Evolutionary conservation across 108 stramenopile genomes (phyloP).

Genomic region (Hondaea fermentalgiana): DNA sequence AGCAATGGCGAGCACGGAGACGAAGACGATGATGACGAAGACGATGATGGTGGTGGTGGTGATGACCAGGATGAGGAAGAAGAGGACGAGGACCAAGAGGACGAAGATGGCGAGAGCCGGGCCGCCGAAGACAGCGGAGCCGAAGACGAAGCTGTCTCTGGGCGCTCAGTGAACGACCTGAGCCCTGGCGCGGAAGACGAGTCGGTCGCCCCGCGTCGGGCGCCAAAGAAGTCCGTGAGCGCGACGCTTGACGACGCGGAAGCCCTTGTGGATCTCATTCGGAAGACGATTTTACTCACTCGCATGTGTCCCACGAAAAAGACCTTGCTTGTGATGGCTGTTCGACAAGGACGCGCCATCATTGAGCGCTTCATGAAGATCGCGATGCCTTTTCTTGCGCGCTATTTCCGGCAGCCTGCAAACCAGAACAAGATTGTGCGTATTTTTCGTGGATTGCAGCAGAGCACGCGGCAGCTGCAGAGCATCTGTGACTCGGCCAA

Average conservation of each 20-base stretch:
- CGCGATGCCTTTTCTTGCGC: background rate
- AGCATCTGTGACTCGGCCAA: constrained; percentile 10
- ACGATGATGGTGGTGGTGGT: background rate
- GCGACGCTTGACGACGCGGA: background rate
- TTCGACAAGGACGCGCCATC: background rate
- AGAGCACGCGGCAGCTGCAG: constrained; percentile 12
- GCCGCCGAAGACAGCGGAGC: background rate
- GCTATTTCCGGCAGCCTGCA: background rate
- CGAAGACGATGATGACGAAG: background rate
- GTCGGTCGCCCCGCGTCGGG: background rate
- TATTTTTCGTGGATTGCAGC: background rate
- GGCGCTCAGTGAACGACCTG: background rate
- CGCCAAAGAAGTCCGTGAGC: background rate
- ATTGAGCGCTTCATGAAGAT: constrained; percentile 3
- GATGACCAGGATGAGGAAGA: background rate
- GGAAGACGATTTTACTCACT: background rate
- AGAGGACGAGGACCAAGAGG: background rate
- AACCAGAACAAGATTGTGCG: background rate
- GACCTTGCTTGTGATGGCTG: background rate
- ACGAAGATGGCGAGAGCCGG: background rate
- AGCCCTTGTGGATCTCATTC: background rate
- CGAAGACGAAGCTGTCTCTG: background rate
- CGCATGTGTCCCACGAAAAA: background rate
- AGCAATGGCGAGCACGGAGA: background rate
- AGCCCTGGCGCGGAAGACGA: background rate